Evolutionary conservation across 352 stramenopile species (phyloP).

Genomic region (Phytophthora agathidicida): DNA sequence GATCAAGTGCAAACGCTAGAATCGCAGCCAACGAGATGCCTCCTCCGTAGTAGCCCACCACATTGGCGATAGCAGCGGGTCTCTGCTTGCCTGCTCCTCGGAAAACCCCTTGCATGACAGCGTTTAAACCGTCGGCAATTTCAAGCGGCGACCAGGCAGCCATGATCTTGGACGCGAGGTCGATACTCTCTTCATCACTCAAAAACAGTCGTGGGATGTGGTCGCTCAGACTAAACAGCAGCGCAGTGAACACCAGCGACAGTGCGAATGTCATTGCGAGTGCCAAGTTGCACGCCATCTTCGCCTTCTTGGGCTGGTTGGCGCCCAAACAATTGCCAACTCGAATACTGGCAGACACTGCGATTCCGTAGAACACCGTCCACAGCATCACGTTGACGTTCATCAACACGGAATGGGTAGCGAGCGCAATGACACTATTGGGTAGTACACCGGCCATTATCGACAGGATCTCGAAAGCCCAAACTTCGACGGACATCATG

Average conservation of each 20-base stretch:
- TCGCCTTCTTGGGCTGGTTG: conserved; percentile 39
- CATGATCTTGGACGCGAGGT: conserved; percentile 45
- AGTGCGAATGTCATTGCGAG: conserved; percentile 36
- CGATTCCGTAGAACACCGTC: conserved; percentile 60
- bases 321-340: conserved; percentile 59
- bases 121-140: conserved; percentile 53
- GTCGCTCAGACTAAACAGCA: conserved; percentile 30
- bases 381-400: conserved; percentile 61
- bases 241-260: conserved; percentile 20
- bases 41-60: conserved; percentile 70
- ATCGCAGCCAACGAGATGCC: conserved; percentile 66
- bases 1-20: conserved; percentile 47
- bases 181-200: conserved; percentile 33
- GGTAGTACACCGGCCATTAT: conserved; percentile 52
- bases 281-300: conserved; percentile 38
- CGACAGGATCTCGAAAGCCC: conserved; percentile 62
- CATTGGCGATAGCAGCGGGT: conserved; percentile 50
- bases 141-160: conserved; percentile 44
- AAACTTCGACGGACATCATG: conserved; percentile 65
- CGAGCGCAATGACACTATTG: conserved; percentile 46
- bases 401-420: conserved; percentile 58
- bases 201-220: conserved; percentile 45
- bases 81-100: conserved; percentile 60
- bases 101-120: conserved; percentile 65
- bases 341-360: conserved; percentile 58